Evolutionary conservation across 768 basidiomycete species (phyloP).

Genomic region (Baorangia bicolor): DNA sequence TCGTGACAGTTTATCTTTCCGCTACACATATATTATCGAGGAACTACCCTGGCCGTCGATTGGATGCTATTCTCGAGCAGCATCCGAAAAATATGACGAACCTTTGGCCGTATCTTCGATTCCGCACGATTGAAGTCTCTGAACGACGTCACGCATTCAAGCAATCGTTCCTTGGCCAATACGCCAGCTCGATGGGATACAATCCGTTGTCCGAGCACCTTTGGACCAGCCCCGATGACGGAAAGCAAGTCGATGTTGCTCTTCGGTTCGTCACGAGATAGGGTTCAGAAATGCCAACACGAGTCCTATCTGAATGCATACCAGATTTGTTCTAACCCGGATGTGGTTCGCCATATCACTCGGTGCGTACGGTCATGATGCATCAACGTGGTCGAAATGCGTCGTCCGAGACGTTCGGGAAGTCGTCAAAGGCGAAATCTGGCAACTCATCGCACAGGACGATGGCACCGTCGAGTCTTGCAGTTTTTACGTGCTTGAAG

Average conservation of each 20-base stretch:
- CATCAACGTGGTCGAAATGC: constrained; percentile 34
- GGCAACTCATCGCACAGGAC: constrained; percentile 46
- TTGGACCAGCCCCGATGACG: constrained; percentile 61
- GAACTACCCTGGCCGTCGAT: constrained; percentile 50
- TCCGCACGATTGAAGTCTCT: constrained; percentile 45
- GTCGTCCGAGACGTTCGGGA: constrained; percentile 50
- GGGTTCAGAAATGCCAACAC: neutral
- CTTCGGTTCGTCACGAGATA: constrained; percentile 44
- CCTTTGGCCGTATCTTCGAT: constrained; percentile 69
- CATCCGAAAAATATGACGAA: constrained; percentile 51
- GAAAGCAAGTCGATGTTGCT: constrained; percentile 54
- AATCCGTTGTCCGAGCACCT: constrained; percentile 43
- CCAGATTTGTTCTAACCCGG: constrained; percentile 61
- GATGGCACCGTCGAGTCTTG: constrained; percentile 24
- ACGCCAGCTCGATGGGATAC: constrained; percentile 27
- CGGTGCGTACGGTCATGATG: constrained; percentile 36
- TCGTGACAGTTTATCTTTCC: constrained; percentile 56
- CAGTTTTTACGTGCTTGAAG: constrained; percentile 57
- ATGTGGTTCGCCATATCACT: constrained; percentile 64
- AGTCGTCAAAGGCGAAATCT: constrained; percentile 56
- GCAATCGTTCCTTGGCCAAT: constrained; percentile 50
- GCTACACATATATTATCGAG: constrained; percentile 48
- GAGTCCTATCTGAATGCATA: neutral
- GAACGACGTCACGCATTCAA: constrained; percentile 41
- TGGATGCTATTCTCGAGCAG: constrained; percentile 37